Base-by-base conservation (phyloP, 768 basidiomycete genomes). In the Suillus lakei region DNA sequence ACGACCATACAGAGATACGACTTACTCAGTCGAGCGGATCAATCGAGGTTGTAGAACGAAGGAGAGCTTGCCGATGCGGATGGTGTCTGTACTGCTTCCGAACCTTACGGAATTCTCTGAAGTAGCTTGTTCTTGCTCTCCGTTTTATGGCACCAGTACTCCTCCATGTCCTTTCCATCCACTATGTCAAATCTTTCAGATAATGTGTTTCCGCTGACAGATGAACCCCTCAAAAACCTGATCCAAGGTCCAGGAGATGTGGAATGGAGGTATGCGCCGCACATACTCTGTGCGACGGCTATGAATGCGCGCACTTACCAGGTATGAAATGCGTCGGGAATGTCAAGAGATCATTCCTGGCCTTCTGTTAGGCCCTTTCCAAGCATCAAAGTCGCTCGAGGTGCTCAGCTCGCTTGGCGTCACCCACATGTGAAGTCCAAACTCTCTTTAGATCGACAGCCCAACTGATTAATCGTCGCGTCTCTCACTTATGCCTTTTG, bases 311-410 rank as follows among this genome's bases (percentile, higher is more conserved):
- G 62, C 26, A 41, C 21, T 58, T 30, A 30, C 4, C 53, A 94
- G 92, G 72, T 98, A 98, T 72, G 95, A 97, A 78, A 96, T 98
- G 96, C 85, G 95, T 36, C 83, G 95, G n/a, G 91, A 96, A 72
- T 95, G 93, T 70, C 95, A 98, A 79, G 92, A 96, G 76, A 96
- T 97, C 68, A 81, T 93, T 0, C 91, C 93, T 30, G 88, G 88
- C 21, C 87, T 98, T 43, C 82, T 88, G 32, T 86, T 98, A 7
- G 95, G 95, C 0, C 95, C 95, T 4, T 94, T 96, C 67, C 91
- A 92, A 68, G 92, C 91, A 10, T 94, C 93, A 1, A 96, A 96
- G 75, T 90, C 91, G 1, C 80, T 94, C 32, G 85, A 90, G 16
- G 87, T 86, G 2, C 85, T 98, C 13, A 79, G 81, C 48, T 75